Evolutionary conservation across 306 rosid genomes (phyloP).

Genomic region (Parietaria judaica): DNA sequence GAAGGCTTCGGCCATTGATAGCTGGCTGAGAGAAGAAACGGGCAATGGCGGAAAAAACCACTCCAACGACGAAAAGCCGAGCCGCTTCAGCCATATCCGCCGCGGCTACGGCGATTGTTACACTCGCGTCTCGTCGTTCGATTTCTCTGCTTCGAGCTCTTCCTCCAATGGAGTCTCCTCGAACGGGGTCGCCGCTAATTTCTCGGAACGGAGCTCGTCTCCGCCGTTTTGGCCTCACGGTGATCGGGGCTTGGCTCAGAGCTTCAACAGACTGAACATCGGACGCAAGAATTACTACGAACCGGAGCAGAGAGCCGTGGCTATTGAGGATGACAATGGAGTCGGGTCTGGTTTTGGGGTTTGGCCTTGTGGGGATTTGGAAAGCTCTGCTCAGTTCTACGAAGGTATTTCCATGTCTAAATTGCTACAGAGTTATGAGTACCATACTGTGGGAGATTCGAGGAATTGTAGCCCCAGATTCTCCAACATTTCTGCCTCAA

Average conservation of each 20-base stretch:
- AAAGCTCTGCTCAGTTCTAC: constrained; percentile 14
- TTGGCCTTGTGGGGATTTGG: constrained; percentile 20
- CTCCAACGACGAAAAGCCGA: neutral
- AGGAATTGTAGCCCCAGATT: constrained; percentile 20
- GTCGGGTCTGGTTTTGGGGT: constrained; percentile 21
- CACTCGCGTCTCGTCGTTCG: constrained; percentile 25
- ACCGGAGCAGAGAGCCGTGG: constrained; percentile 17
- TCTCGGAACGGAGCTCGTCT: no score
- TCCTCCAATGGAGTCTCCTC: neutral
- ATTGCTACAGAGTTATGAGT: constrained; percentile 10
- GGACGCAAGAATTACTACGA: constrained; percentile 9
- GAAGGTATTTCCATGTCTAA: constrained; percentile 7
- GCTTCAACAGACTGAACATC: constrained; percentile 29
- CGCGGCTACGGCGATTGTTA: constrained; percentile 17
- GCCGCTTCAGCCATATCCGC: neutral
- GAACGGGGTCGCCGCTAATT: no score
- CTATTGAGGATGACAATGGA: constrained; percentile 10
- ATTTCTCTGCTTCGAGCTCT: constrained; percentile 24
- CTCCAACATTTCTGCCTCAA: neutral
- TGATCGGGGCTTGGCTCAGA: constrained; percentile 28
- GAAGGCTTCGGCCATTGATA: constrained; percentile 10
- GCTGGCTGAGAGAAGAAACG: constrained; percentile 15
- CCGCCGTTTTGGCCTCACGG: constrained; percentile 11
- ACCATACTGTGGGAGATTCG: constrained; percentile 19
- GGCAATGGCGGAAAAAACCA: neutral